These are phyloP conservation scores for Ceratobasidium papillatum DNA, from an alignment of 1,284 basidiomycete species.

Conservation along the genomic window DNA sequence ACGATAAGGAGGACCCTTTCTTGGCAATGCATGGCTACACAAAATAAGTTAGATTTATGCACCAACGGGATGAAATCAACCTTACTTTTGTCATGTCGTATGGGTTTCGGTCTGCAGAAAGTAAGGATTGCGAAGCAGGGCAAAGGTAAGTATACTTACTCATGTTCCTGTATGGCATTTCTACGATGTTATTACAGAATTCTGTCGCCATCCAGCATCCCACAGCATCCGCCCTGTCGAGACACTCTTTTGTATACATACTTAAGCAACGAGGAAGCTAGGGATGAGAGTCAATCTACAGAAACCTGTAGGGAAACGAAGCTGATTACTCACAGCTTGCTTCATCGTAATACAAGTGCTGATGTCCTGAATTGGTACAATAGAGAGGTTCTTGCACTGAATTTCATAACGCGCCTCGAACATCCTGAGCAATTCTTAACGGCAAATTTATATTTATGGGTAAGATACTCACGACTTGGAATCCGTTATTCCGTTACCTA, in stretches of 20 bases:
- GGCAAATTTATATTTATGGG: neutral
- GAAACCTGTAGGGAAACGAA: neutral
- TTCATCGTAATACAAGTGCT: slow-evolving; percentile 49
- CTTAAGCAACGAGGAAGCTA: slow-evolving; percentile 34
- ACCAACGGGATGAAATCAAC: neutral
- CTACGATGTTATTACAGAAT: slow-evolving; percentile 14
- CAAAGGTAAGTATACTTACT: neutral
- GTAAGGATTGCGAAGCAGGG: neutral
- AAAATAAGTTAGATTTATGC: neutral
- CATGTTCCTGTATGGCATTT: neutral
- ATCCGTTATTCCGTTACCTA: slow-evolving; percentile 69
- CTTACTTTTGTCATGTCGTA: slow-evolving; percentile 31
- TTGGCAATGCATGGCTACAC: neutral
- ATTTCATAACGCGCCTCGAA: slow-evolving; percentile 52
- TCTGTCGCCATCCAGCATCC: slow-evolving; percentile 11
- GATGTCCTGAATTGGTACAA: slow-evolving; percentile 65
- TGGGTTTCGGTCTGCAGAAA: slow-evolving; percentile 6
- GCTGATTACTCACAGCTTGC: neutral
- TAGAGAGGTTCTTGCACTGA: slow-evolving; percentile 50
- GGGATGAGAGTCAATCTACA: neutral
- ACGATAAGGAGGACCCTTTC: slow-evolving; percentile 45
- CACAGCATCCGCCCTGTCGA: slow-evolving; percentile 33
- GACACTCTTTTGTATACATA: slow-evolving; percentile 33
- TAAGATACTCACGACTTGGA: slow-evolving; percentile 33
- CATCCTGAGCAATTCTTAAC: slow-evolving; percentile 46